Base-by-base conservation (phyloP, 2,329 filamentous ascomycete species). In the Penicillium sp. region DNA sequence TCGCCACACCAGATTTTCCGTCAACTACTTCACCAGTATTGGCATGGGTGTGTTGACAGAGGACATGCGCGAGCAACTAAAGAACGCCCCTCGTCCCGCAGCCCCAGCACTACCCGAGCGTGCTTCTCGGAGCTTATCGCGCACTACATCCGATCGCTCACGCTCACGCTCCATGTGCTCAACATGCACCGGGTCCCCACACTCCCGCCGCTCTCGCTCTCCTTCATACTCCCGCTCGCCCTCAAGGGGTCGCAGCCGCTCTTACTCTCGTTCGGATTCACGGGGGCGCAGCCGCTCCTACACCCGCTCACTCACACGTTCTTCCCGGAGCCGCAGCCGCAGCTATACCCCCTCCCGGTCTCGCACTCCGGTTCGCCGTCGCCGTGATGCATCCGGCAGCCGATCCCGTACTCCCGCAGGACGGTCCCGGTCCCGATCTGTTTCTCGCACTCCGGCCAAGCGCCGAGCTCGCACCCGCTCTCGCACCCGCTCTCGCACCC, bases 21-120 rank as follows among this genome's bases (percentile, higher is more conserved):
- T 99, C 86, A 99, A 99, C 77, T 99, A 97, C 81, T 97, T 99
- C 74, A 99, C 94, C 9, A 94, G 92, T 67, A 96, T 99, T 67
- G 92, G 92, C 55, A 95, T 99, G 90, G 94, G 94, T 70, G 86
- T 85, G 22, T 82, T 99, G 58, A 99, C 94, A 2, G 94, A 99
- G 71, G 90, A 92, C 62, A 96, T 97, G 91, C 87, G 94, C 73
- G 91, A 95, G 67, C 86, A 88, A 70, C 82, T 99, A 53, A 89
- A 92, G 71, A 96, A 92, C 68, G 85, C 95, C 75, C 92, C 92
- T 11, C 94, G 95, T 70, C 92, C 92, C 2, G 83, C 89, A 1
- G 78, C 90, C 22, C 89, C 90, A 5, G 86, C 91, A 1, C 78
- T 90, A 1, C 80, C 85, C 21, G 78, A 79, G 1, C 78, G 75